Conservation (phyloP, 1,139 yeast genomes). For the Geotrichum bryndzae region DNA sequence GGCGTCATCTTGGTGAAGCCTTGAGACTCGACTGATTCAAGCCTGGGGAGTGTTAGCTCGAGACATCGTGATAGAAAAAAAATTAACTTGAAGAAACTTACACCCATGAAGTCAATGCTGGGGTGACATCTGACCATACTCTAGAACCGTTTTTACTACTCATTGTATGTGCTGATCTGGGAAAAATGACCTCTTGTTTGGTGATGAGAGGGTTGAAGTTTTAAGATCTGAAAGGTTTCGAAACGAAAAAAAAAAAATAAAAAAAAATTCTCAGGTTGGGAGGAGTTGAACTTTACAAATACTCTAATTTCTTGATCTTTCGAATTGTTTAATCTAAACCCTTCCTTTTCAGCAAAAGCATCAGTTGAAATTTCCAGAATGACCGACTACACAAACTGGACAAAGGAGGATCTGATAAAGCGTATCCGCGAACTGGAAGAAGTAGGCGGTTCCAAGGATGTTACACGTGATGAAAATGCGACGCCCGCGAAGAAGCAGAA, state of each 20-base stretch:
- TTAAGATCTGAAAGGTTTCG: conserved; percentile 1
- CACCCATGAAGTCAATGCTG: conserved; percentile 31
- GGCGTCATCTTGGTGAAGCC: conserved; percentile 91
- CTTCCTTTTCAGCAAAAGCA: not conserved
- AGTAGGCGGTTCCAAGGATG: not conserved
- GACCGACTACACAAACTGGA: conserved; percentile 37
- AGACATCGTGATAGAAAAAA: not conserved
- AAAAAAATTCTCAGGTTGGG: conserved; percentile 11
- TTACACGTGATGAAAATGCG: not conserved
- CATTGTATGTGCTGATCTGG: conserved; percentile 2
- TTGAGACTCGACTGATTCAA: conserved; percentile 60
- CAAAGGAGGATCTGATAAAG: conserved; percentile 47
- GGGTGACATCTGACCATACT: conserved; percentile 28
- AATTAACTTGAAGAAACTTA: conserved; percentile 18
- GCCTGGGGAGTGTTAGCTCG: conserved; percentile 16
- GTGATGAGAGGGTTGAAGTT: not conserved
- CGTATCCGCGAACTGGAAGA: conserved; percentile 47
- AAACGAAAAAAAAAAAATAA: not conserved
- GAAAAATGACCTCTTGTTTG: not conserved
- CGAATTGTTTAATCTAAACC: not conserved
- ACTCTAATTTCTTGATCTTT: too few species aligned
- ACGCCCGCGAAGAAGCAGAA: conserved; percentile 24
- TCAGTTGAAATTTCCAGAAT: not conserved
- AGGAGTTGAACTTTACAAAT: not conserved
- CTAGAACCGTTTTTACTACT: conserved; percentile 21